Base-by-base conservation (phyloP, 768 basidiomycete species). In the Tephrocybe rancida region DNA sequence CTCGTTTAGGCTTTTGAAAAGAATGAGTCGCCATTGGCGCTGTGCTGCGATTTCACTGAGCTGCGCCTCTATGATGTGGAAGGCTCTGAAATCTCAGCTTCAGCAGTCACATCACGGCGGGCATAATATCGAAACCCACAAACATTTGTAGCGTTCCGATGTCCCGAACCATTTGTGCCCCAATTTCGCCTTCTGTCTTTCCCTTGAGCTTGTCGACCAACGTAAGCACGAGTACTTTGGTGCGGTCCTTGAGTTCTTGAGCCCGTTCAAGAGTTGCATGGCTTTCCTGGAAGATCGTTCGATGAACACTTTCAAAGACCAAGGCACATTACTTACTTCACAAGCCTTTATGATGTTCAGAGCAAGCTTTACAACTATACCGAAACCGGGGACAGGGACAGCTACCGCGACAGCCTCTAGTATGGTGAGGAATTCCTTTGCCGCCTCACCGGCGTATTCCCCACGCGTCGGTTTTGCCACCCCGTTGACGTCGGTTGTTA, bases 121-220 rank as follows among this genome's bases (percentile, higher is more conserved):
- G 2, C 9, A 1, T 10, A n/a, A 22, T 19, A 24, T 14, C 2
- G 19, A 8, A 16, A 21, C n/a, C n/a, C n/a, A n/a, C n/a, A n/a
- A n/a, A n/a, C n/a, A n/a, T n/a, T n/a, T n/a, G 18, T 1, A 54
- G 24, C 9, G 7, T 19, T 18, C 44, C 24, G 1, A 54, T 44
- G 27, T 54, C 46, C 4, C 35, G 7, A 21, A 42, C 21, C 3
- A 58, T 9, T 30, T 43, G 44, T 2, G 18, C 44, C 1, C 27
- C 19, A 2, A 51, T 35, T 22, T 56, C 55, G 8, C 46, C 45
- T 9, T 9, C 21, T 19, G 45, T 54, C 48, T 54, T 58, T 13
- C 48, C 52, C 27, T 58, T 54, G 25, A 58, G 35, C 18, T 35
- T 48, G 5, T 54, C 47, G 19, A 54, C 52, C 25, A 54, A 32